A percentile compares a stretch with the other conserved stretches of the same genome.
Evolutionary conservation across 2,329 filamentous ascomycete genomes (phyloP).

Genomic region (Diplocarpon mali): DNA sequence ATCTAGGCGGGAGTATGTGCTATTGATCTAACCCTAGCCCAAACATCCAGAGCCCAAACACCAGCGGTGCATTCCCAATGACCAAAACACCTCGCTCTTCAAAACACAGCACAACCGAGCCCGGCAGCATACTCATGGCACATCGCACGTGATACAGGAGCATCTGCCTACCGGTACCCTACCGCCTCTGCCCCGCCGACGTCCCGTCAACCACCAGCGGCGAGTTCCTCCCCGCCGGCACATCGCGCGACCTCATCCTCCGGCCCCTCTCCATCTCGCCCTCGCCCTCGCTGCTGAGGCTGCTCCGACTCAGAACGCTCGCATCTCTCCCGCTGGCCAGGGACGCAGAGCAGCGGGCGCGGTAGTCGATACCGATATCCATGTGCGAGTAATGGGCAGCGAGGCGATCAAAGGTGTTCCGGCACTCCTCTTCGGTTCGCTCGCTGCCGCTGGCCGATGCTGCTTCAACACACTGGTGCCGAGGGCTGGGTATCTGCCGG

Average conservation of each 20-base stretch:
- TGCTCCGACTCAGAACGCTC: background rate
- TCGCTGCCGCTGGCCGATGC: background rate
- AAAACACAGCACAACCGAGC: too few species aligned
- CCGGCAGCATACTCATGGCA: too few species aligned
- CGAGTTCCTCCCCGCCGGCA: background rate
- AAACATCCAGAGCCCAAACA: too few species aligned
- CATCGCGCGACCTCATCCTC: background rate
- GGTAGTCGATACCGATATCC: background rate
- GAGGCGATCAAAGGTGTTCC: background rate
- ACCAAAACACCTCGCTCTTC: too few species aligned
- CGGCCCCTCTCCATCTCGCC: background rate
- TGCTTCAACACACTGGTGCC: background rate
- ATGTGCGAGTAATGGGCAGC: background rate
- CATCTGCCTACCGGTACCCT: too few species aligned
- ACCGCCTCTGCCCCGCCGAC: background rate
- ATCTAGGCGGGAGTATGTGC: too few species aligned
- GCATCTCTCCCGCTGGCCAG: background rate
- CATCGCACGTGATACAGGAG: too few species aligned
- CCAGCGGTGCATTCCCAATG: too few species aligned
- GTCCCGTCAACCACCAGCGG: conserved; percentile 3
- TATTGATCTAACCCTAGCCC: too few species aligned
- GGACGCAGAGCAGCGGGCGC: background rate
- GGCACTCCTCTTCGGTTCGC: background rate
- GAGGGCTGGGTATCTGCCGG: background rate
- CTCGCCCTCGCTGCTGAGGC: conserved; percentile 1